Evolutionary conservation across 2,329 filamentous ascomycete species (phyloP), one percentile per base, ranked within the genome.

Genomic region (Parafenestella ontariensis): DNA sequence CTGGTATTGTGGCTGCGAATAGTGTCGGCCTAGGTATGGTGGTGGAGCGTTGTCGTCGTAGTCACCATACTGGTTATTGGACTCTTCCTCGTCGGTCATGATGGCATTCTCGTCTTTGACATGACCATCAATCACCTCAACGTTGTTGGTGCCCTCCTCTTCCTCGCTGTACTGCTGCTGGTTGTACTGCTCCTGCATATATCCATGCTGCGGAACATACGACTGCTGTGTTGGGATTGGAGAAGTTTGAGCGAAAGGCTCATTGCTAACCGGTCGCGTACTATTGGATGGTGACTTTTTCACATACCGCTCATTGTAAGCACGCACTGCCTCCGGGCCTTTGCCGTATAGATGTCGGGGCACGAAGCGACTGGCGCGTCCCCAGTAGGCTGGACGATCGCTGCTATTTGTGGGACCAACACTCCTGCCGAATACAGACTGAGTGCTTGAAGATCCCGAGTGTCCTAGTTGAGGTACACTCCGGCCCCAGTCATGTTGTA

Each of bases 301-400:
- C 37, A 64, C 34, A 20, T 65, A 56, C 44, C 68, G 54, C 9
- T 59, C 45, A 4, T 65, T 61, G 29, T 70, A 73, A 2, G 67
- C 65, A 5, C 58, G 62, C n/a, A 73, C 59, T 0, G 71, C 72
- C 17, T 72, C 69, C 0, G 61, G 50, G 3, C 72, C 71, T 45
- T 73, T 66, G 7, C 73, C 73, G 31, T 75, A 76, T 7, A 74
- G 62, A 41, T 75, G 68, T 10, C 64, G 59, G 7, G 72, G 72
- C 1, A 76, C 72, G 23, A 76, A 76, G n/a, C 70, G 69, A 43
- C 65, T 70, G 9, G 56, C 49, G 8, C 73, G 73, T 23, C 36
- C 51, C 62, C 68, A 70, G 51, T 73, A 76, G 18, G 72, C 70
- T 10, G 72, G 67, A 7, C 59, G 59, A 28, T 64, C 49, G 29